Conservation (phyloP, 2,329 filamentous ascomycete species). For the Epichloe uncinata region DNA sequence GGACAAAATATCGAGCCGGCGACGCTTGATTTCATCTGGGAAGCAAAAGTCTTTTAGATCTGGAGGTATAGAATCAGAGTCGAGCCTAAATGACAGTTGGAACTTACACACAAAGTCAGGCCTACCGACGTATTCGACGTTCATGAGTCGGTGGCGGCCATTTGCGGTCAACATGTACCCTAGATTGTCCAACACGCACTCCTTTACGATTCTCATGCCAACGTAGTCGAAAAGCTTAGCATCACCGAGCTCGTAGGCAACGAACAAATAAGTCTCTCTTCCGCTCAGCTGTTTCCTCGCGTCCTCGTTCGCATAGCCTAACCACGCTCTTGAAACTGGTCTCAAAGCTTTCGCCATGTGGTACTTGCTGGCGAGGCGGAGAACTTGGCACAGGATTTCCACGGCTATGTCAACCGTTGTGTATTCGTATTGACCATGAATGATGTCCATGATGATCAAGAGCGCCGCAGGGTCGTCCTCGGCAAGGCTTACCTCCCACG, state of each 20-base stretch:
- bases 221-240: background rate
- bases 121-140: background rate
- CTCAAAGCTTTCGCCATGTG: conserved; percentile 7
- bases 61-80: no score
- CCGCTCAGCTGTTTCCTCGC: background rate
- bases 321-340: background rate
- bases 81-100: no score
- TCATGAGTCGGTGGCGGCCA: background rate
- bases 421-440: conserved; percentile 1
- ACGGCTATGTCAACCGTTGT: background rate
- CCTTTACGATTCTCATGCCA: background rate
- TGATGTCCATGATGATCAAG: conserved; percentile 3
- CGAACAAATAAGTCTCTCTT: background rate
- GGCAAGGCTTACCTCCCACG: conserved; percentile 5
- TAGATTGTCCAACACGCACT: background rate
- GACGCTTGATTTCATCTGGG: background rate
- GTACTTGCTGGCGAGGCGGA: conserved; percentile 9
- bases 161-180: background rate
- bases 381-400: background rate
- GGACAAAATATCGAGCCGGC: background rate
- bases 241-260: background rate
- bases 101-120: background rate
- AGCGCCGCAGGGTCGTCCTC: conserved; percentile 1
- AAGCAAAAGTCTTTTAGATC: no score
- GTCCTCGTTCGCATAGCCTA: background rate